Evolutionary conservation across 1,284 basidiomycete species (phyloP), one percentile per base, ranked within the genome.

Genomic region (Rhodotorula sp.): DNA sequence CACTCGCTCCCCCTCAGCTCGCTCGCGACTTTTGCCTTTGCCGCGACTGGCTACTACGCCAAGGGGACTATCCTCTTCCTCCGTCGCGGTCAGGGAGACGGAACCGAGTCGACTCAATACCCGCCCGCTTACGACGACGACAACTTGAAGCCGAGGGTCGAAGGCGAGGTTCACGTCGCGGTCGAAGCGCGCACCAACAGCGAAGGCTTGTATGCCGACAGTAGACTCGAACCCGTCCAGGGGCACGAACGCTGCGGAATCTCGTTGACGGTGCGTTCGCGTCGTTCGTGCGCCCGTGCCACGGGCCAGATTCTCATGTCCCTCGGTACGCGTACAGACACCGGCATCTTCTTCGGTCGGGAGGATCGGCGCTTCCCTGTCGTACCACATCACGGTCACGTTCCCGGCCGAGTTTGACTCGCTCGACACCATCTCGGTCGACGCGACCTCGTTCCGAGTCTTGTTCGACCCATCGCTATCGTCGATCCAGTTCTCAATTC

Each of bases 121-220:
- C 56, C 56, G 43, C 56, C 49, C 2, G 28, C 38, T 14, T 60
- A 66, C 56, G 64, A 23, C 34, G 62, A 56, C 19, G 28, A 31
- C 26, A 5, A 47, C 47, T 38, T n/a, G 21, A 67, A 61, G 31
- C 38, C 21, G 54, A 18, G 66, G 23, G 23, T n/a, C 4, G 59
- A 18, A 18, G 66, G 60, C 1, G 34, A 19, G 31, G 60, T 57
- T 18, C n/a, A 62, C 15, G 47, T 67, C 1, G 54, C 5, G 1
- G 60, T 67, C 52, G 66, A 67, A 60, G 66, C 54, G 66, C n/a
- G 66, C 45, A 48, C 47, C 28, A 67, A 67, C 66, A 67, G 66
- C 60, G 66, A 62, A 7, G 66, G 66, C 12, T 12, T 67, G 45
- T 57, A 49, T 34, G 19, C 18, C 45, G 60, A 61, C 4, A 31